These are phyloP conservation scores for Albugo laibachii DNA, from an alignment of 352 stramenopile species.

Conservation along the genomic window DNA sequence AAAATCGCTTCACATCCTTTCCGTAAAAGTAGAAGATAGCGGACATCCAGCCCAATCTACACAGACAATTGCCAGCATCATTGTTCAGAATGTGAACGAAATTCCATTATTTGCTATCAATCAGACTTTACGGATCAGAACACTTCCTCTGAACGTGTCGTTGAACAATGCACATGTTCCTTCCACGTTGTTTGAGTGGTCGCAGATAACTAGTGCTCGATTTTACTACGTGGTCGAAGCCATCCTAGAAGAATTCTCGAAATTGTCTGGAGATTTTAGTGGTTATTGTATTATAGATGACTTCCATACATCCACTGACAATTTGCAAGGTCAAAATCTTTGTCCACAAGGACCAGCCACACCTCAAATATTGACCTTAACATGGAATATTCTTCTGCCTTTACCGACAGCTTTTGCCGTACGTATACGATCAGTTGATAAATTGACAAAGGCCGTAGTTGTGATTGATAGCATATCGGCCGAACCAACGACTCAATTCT, in stretches of 20 bases:
- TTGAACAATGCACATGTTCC: neutral
- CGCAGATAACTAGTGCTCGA: neutral
- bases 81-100: conserved; percentile 23
- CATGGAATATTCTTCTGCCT: neutral
- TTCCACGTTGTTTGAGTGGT: neutral
- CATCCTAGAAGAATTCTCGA: neutral
- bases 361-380: neutral
- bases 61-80: conserved; percentile 11
- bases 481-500: neutral
- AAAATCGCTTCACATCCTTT: conserved; percentile 4
- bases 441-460: neutral
- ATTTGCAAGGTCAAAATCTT: neutral
- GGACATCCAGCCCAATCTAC: conserved; percentile 13
- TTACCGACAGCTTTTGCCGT: neutral
- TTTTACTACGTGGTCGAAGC: too few species aligned
- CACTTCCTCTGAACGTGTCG: neutral
- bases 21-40: conserved; percentile 20
- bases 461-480: neutral
- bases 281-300: neutral
- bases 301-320: neutral
- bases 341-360: neutral
- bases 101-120: neutral
- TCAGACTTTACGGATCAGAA: too few species aligned
- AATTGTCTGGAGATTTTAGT: neutral
- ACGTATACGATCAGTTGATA: neutral